These are phyloP conservation scores for Podospora australis DNA, from an alignment of 495 filamentous ascomycete species.

Conservation along the genomic window DNA sequence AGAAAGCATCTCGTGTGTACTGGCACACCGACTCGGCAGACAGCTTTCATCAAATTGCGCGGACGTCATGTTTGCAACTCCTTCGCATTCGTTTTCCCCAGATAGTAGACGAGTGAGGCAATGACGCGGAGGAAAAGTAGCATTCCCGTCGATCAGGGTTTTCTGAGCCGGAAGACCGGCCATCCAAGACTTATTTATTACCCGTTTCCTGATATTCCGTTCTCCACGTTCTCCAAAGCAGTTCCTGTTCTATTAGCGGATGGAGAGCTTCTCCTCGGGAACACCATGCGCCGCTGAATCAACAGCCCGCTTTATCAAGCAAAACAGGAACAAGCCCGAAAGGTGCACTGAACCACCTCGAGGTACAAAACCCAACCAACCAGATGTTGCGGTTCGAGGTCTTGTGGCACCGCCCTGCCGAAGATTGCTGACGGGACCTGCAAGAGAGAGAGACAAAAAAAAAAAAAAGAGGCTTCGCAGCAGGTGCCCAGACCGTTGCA, in stretches of 20 bases:
- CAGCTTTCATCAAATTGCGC: neutral
- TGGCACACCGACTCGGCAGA: neutral
- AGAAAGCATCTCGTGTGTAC: neutral
- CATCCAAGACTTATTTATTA: too few species aligned
- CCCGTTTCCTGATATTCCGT: too few species aligned
- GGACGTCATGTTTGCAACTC: conserved; percentile 1
- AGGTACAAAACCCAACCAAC: neutral
- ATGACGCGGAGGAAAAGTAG: conserved; percentile 1
- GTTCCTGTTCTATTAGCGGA: too few species aligned
- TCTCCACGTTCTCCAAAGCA: too few species aligned
- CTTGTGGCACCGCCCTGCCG: conserved; percentile 8
- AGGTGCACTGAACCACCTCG: neutral
- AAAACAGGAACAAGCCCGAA: too few species aligned
- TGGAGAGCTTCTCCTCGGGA: too few species aligned
- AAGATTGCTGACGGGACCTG: conserved; percentile 5
- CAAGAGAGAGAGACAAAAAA: too few species aligned
- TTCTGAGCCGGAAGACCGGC: neutral
- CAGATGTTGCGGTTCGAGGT: neutral
- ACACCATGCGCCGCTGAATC: too few species aligned
- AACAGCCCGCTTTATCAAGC: too few species aligned
- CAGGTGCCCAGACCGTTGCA: neutral
- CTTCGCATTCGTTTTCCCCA: neutral
- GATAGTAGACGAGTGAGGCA: neutral
- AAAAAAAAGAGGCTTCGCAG: too few species aligned
- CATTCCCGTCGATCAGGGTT: neutral